phyloP scores from a whole-genome alignment of 371 early-diverging fungal genomes.

The Mucor saturninus region DNA sequence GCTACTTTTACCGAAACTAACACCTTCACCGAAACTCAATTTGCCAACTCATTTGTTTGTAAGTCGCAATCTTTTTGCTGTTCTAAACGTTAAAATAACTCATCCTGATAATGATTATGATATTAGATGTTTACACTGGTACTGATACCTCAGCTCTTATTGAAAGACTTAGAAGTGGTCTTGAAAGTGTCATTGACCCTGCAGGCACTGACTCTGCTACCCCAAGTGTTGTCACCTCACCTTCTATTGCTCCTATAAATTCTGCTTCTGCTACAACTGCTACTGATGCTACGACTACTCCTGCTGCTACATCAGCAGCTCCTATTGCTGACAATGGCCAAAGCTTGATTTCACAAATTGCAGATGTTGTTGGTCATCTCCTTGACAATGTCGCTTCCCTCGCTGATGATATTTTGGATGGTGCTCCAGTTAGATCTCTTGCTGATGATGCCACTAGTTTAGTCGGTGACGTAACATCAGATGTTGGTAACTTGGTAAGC shows the following conservation, averaged over 20 bases:
- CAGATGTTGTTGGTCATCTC: too few relatives aligned
- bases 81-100: too few relatives aligned
- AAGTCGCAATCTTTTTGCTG: neutral
- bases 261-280: neutral
- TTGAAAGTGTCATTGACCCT: neutral
- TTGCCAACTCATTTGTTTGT: slow-evolving; percentile 10
- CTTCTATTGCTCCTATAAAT: neutral
- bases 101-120: too few relatives aligned
- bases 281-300: neutral
- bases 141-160: neutral
- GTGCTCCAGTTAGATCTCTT: too few relatives aligned
- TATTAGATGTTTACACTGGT: neutral
- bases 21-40: neutral
- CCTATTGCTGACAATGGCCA: too few relatives aligned
- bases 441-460: too few relatives aligned
- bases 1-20: neutral
- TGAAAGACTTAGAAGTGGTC: neutral
- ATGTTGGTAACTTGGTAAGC: too few relatives aligned
- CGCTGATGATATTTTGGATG: too few relatives aligned
- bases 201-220: neutral
- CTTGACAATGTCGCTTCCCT: too few relatives aligned
- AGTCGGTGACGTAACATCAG: too few relatives aligned
- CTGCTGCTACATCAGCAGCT: too few relatives aligned
- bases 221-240: neutral
- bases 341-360: too few relatives aligned